A percentile compares a stretch with the other conserved stretches of the same genome.
Evolutionary conservation across 208 protist genomes (phyloP).

Genomic region (Endotrypanum monterogeii): DNA sequence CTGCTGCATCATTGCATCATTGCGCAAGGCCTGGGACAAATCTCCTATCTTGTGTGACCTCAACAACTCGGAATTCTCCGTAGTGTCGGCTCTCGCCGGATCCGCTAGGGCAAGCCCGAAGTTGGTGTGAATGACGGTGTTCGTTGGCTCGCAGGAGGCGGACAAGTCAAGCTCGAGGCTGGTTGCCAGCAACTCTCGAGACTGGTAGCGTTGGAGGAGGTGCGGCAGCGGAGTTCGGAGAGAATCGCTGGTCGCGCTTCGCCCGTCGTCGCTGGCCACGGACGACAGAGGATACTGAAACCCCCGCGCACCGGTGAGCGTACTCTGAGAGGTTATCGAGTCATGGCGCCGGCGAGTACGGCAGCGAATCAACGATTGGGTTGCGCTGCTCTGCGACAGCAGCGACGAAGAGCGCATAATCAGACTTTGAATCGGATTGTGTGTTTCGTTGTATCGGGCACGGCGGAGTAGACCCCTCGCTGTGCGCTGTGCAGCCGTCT

Average conservation of each 20-base stretch:
- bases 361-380: constrained; percentile 21
- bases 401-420: constrained; percentile 16
- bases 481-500: constrained; percentile 41
- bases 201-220: constrained; percentile 2
- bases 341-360: constrained; percentile 24
- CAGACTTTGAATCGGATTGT: constrained; percentile 15
- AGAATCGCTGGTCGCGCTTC: constrained; percentile 30
- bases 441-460: constrained; percentile 51
- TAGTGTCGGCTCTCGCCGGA: neutral
- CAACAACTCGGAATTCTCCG: neutral
- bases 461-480: constrained; percentile 52
- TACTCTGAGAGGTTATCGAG: constrained; percentile 26
- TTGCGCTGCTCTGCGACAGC: constrained; percentile 26
- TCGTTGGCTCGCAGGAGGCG: constrained; percentile 7
- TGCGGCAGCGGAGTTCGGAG: constrained; percentile 19
- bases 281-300: constrained; percentile 39
- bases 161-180: constrained; percentile 27
- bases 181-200: constrained; percentile 14
- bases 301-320: constrained; percentile 17
- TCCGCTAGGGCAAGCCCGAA: neutral
- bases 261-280: constrained; percentile 27
- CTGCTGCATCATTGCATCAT: neutral
- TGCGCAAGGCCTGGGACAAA: neutral
- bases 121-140: constrained; percentile 11
- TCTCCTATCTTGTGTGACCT: neutral